Evolutionary conservation across 2,329 filamentous ascomycete species (phyloP).

Genomic region (Trichoderma endophyticum): DNA sequence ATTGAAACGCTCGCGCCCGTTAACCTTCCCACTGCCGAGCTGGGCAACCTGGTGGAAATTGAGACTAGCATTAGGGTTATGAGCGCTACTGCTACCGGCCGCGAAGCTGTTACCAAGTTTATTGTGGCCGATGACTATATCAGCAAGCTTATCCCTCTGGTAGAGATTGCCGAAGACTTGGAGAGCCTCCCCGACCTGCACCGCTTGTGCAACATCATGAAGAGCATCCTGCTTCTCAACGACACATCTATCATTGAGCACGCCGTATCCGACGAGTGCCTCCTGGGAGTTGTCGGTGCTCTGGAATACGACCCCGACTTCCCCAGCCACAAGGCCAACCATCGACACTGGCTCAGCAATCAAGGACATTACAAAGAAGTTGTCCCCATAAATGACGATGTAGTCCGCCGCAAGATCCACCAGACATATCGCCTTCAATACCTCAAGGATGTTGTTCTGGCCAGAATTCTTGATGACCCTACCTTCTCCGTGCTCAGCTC

Average conservation of each 20-base stretch:
- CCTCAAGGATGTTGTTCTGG: constrained; percentile 95
- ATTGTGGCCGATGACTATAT: constrained; percentile 86
- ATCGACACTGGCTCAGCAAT: constrained; percentile 86
- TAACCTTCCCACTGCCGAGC: constrained; percentile 71
- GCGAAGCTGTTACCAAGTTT: constrained; percentile 84
- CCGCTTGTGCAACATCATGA: constrained; percentile 95
- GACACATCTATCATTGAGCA: constrained; percentile 93
- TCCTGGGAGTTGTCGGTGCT: constrained; percentile 89
- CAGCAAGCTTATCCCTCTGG: constrained; percentile 76
- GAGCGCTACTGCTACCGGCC: constrained; percentile 68
- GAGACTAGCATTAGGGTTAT: constrained; percentile 80
- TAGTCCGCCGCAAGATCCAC: constrained; percentile 86
- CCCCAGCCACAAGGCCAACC: constrained; percentile 94
- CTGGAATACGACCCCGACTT: constrained; percentile 98
- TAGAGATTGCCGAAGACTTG: constrained; percentile 85
- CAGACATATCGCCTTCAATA: constrained; percentile 95
- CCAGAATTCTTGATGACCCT: constrained; percentile 92
- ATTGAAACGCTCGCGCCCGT: constrained; percentile 71
- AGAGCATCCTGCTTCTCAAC: constrained; percentile 89
- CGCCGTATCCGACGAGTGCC: constrained; percentile 83
- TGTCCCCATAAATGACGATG: constrained; percentile 80
- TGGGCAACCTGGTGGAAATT: constrained; percentile 81
- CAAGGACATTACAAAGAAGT: constrained; percentile 94
- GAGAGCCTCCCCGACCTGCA: constrained; percentile 86
- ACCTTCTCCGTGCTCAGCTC: constrained; percentile 98